A percentile compares a stretch with the other conserved stretches of the same genome.
phyloP scores from a whole-genome alignment of 2,329 filamentous ascomycete genomes.

The Penicillium sp. region DNA sequence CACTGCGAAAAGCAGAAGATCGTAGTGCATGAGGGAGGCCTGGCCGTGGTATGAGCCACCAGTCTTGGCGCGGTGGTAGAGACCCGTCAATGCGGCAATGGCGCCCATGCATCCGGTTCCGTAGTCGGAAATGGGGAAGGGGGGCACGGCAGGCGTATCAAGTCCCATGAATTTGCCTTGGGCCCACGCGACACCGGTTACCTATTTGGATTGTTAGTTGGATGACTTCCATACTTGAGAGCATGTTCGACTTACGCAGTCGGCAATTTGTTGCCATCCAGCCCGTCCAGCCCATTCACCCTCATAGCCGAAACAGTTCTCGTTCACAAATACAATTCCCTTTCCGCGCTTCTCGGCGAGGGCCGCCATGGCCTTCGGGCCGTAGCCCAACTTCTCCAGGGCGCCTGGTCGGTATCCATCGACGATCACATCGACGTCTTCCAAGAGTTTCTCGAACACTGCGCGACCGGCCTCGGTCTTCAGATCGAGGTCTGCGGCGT shows the following conservation, averaged over 20 bases:
- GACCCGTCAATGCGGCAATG: slow-evolving; percentile 64
- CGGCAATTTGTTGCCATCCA: slow-evolving; percentile 73
- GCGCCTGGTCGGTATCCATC: slow-evolving; percentile 71
- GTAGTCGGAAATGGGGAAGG: slow-evolving; percentile 61
- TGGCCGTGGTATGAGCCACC: slow-evolving; percentile 69
- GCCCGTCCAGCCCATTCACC: slow-evolving; percentile 64
- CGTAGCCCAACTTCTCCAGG: slow-evolving; percentile 65
- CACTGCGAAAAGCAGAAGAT: slow-evolving; percentile 63
- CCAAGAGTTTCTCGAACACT: slow-evolving; percentile 61
- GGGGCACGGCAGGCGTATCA: slow-evolving; percentile 42
- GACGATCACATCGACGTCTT: slow-evolving; percentile 65
- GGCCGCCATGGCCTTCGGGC: slow-evolving; percentile 54
- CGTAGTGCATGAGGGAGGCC: slow-evolving; percentile 67
- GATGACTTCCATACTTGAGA: background rate
- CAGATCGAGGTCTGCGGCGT: slow-evolving; percentile 65
- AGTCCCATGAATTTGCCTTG: slow-evolving; percentile 46
- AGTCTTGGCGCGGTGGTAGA: slow-evolving; percentile 61
- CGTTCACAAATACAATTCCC: slow-evolving; percentile 70
- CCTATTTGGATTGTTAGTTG: slow-evolving; percentile 25
- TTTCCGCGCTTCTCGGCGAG: slow-evolving; percentile 58
- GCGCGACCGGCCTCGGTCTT: slow-evolving; percentile 56
- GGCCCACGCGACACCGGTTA: slow-evolving; percentile 44
- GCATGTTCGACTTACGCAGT: slow-evolving; percentile 56
- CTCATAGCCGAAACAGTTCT: slow-evolving; percentile 70
- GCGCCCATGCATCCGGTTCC: slow-evolving; percentile 72